Evolutionary conservation across 768 basidiomycete species (phyloP), one percentile per base, ranked within the genome.

Genomic region (Lactarius vividus): DNA sequence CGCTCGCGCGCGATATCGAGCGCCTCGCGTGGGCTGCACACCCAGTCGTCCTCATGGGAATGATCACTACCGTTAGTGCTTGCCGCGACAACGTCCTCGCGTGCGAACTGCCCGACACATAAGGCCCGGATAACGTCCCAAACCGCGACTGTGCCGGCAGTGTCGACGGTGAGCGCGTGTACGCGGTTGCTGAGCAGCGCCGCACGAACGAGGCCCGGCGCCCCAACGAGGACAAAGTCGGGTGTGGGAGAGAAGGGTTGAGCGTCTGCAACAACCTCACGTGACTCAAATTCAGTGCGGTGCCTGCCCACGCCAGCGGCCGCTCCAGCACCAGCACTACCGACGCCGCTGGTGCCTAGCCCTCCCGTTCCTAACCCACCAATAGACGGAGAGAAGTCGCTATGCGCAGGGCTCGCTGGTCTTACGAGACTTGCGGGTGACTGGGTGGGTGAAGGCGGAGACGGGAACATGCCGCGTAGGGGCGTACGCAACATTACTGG

Each of bases 141-240:
- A 8, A 94, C 88, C 0, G 89, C 91, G 13, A 98, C 88, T 71
- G 91, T 87, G 6, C 95, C 94, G 1, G 84, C 82, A 0, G 94
- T 96, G 73, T 98, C 91, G 49, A 97, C 88, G 0, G 94, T 94
- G 53, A 99, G 78, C 23, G 91, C 94, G 73, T 98, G 95, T 69
- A 94, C 81, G 65, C 92, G 83, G 73, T 98, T 94, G 75, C 93
- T 97, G 49, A 98, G 78, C 56, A 96, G 79, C 49, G 91, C 78
- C 8, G 86, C 88, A 39, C 96, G 83, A 57, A 97, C 88, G 28
- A 98, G 83, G 4, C 96, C 96, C 67, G 85, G 82, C 59, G 86
- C 87, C 1, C 96, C 96, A 8, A 75, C 71, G 40, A 96, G 89
- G 15, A 89, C 76, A 62, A 84, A 83, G 69, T 93, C 92, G 0